Base-by-base conservation (phyloP, 768 basidiomycete genomes). In the Trametes villosa region DNA sequence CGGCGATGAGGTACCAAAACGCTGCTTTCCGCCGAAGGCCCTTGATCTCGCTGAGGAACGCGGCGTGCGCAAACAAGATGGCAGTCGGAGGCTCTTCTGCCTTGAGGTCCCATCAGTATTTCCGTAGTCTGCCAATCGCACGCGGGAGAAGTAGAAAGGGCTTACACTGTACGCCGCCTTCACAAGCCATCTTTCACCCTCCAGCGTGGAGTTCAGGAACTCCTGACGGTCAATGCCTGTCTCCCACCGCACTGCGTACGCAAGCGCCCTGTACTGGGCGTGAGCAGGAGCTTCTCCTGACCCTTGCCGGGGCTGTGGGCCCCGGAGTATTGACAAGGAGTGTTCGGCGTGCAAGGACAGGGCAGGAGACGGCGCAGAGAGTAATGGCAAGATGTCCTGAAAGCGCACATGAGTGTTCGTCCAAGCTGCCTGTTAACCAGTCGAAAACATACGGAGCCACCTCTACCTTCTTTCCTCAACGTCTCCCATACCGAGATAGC, bases 401-500 rank as follows among this genome's bases (percentile, higher is more conserved):
- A 31, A 20, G 41, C 27, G 9, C 26, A 38, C 24, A 22, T 46
- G 12, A 36, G 26, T n/a, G 15, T 8, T 13, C 2, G 8, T 7
- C 18, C 38, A 15, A 59, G 44, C 53, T 53, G 40, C 45, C 46
- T 45, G 38, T 26, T 31, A 29, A 53, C 30, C n/a, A 6, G n/a
- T 15, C 57, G 17, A 20, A 55, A 18, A 79, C 86, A 64, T 74
- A 96, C 94, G 29, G 89, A 91, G 42, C 96, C 96, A 34, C 88
- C 87, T 70, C 92, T 94, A 42, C 84, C 84, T 60, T 98, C 96
- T 71, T 94, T 94, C 49, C 92, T 80, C 33, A 94, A 71, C 4
- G 87, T 79, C 70, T 98, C 97, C 91, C 96, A 98, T 3, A 95
- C 85, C 9, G 77, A 75, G 3, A 83, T 78, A 0, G 96, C 96